These are phyloP conservation scores for Rhizoclosmatium globosum DNA, from an alignment of 192 early-diverging fungal genomes.

Conservation along the genomic window DNA sequence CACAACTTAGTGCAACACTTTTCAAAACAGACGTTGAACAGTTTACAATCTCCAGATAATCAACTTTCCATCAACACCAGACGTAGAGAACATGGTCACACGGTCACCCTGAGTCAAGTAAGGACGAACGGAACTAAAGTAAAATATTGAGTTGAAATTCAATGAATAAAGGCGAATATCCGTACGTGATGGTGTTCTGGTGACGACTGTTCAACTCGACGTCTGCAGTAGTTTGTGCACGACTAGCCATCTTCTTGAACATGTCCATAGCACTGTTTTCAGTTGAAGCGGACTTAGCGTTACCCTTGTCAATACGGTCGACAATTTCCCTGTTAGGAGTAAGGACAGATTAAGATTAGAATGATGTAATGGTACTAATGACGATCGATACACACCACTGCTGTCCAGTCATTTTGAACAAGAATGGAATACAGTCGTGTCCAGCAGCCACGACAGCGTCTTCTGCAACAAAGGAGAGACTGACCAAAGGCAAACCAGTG, in stretches of 20 bases:
- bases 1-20: background rate
- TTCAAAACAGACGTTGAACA: background rate
- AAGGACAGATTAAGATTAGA: slow-evolving; percentile 5
- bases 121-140: slow-evolving; percentile 56
- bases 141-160: background rate
- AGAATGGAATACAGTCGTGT: slow-evolving; percentile 91
- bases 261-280: slow-evolving; percentile 79
- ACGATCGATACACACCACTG: slow-evolving; percentile 59
- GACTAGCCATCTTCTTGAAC: slow-evolving; percentile 93
- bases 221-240: slow-evolving; percentile 67
- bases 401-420: slow-evolving; percentile 67
- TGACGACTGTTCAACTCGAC: slow-evolving; percentile 84
- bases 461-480: slow-evolving; percentile 81
- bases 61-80: slow-evolving; percentile 84
- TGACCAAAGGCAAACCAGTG: slow-evolving; percentile 76
- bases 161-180: background rate
- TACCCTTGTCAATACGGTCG: slow-evolving; percentile 82
- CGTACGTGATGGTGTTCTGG: slow-evolving; percentile 94
- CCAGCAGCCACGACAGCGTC: slow-evolving; percentile 85
- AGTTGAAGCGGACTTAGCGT: slow-evolving; percentile 62
- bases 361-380: background rate
- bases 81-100: slow-evolving; percentile 78
- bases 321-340: slow-evolving; percentile 49
- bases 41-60: slow-evolving; percentile 71
- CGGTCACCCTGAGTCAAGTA: slow-evolving; percentile 59